phyloP scores from a whole-genome alignment of 202 grass and related monocot species.

The Carex arenaria region DNA sequence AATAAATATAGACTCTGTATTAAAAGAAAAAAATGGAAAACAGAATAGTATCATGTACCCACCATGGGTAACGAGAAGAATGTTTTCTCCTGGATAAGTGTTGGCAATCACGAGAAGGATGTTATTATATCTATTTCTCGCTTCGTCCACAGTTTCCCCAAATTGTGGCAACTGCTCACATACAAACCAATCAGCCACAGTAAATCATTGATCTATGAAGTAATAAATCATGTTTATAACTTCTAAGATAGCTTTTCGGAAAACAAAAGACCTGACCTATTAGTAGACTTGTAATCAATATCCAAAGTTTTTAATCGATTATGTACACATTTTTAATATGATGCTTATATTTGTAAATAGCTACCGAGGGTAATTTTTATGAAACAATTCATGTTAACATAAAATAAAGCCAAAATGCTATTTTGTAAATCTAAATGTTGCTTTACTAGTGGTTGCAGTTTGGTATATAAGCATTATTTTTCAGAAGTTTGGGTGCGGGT shows the following conservation, averaged over 20 bases:
- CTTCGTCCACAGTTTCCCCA: slow-evolving; percentile 53
- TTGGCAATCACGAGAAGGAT: slow-evolving; percentile 68
- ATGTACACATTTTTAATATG: neutral
- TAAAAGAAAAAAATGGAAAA: neutral
- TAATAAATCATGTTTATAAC: neutral
- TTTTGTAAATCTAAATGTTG: neutral
- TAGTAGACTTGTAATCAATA: neutral
- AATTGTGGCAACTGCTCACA: slow-evolving; percentile 49
- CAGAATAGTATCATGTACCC: slow-evolving; percentile 7
- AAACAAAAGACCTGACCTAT: neutral
- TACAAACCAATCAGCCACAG: neutral
- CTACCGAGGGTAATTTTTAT: neutral
- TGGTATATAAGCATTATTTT: neutral
- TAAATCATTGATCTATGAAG: neutral
- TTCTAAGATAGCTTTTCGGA: neutral
- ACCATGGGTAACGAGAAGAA: slow-evolving; percentile 82
- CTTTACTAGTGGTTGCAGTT: neutral
- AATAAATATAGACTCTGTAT: neutral
- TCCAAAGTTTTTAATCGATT: neutral
- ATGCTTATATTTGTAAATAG: neutral
- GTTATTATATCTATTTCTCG: slow-evolving; percentile 60
- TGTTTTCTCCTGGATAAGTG: slow-evolving; percentile 66
- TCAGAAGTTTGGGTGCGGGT: too few relatives aligned
- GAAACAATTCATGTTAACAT: neutral
- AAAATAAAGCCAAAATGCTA: neutral